Percentiles rank a stretch among this genome's conserved stretches.
phyloP scores from a whole-genome alignment of 2,329 filamentous ascomycete genomes.

The Dothideomycetidae sp. region DNA sequence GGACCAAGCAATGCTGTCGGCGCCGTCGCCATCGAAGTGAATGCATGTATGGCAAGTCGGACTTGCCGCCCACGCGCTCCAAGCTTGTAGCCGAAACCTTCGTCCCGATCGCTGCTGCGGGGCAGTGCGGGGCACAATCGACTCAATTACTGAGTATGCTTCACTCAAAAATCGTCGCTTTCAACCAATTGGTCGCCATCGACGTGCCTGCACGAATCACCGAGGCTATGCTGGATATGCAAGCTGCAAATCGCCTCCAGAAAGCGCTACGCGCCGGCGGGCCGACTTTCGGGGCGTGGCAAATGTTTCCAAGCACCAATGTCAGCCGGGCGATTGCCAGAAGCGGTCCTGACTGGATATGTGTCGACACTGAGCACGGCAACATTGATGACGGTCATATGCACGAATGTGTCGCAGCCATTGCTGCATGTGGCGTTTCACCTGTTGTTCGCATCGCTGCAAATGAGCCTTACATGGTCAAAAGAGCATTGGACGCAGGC shows the following conservation, averaged over 20 bases:
- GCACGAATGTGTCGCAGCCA: constrained; percentile 41
- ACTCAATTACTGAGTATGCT: no score
- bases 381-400: constrained; percentile 41
- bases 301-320: constrained; percentile 42
- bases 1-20: constrained; percentile 37
- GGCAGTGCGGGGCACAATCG: no score
- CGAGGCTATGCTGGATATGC: constrained; percentile 31
- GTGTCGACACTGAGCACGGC: constrained; percentile 42
- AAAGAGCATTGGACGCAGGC: constrained; percentile 45
- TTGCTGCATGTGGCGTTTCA: constrained; percentile 29
- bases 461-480: constrained; percentile 49
- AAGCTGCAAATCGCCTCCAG: constrained; percentile 40
- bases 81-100: no score
- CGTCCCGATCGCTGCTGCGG: no score
- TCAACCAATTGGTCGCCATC: no score
- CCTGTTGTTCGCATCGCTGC: constrained; percentile 37
- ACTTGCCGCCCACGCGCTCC: no score
- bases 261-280: constrained; percentile 36
- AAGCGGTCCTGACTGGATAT: constrained; percentile 40
- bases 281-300: constrained; percentile 42
- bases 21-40: constrained; percentile 10
- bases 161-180: no score
- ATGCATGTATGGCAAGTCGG: no score
- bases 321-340: constrained; percentile 39
- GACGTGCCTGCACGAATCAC: no score